A percentile compares a stretch with the other conserved stretches of the same genome.
phyloP scores from a whole-genome alignment of 208 protist genomes.

The Sergeia podlipaevii region DNA sequence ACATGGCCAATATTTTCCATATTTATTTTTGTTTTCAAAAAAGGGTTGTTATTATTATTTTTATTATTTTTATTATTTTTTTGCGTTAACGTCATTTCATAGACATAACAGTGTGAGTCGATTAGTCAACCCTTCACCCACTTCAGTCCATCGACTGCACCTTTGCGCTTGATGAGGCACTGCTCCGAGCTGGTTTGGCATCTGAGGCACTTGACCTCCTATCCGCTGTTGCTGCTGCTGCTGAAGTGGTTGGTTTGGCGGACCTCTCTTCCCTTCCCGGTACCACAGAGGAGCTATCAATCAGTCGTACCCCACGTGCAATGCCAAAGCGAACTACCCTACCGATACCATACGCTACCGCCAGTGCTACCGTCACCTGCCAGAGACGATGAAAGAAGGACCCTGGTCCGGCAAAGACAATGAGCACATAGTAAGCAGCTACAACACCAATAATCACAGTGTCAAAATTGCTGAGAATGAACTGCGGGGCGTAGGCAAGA shows the following conservation, averaged over 20 bases:
- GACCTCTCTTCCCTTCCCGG: too few relatives aligned
- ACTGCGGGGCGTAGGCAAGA: constrained; percentile 31
- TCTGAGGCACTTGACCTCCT: too few relatives aligned
- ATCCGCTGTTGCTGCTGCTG: too few relatives aligned
- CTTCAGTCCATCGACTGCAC: too few relatives aligned
- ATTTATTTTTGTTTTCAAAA: constrained; percentile 6
- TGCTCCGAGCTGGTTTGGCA: too few relatives aligned
- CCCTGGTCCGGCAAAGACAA: constrained; percentile 34
- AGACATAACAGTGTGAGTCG: not conserved
- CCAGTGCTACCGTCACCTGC: constrained; percentile 26
- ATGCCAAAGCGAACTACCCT: constrained; percentile 24
- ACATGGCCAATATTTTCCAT: constrained; percentile 1
- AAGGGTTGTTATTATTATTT: constrained; percentile 11
- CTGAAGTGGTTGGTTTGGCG: too few relatives aligned
- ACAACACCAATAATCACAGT: constrained; percentile 56
- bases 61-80: constrained; percentile 1
- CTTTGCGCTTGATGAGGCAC: too few relatives aligned
- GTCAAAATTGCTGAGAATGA: constrained; percentile 39
- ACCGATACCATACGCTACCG: constrained; percentile 16
- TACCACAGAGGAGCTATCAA: constrained; percentile 7
- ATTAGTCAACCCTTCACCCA: too few relatives aligned
- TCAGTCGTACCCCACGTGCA: not conserved
- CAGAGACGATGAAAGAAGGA: constrained; percentile 34
- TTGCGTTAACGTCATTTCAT: not conserved
- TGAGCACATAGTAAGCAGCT: constrained; percentile 38